Evolutionary conservation across 108 stramenopile species (phyloP).

Genomic region (Nitzschia sp.): DNA sequence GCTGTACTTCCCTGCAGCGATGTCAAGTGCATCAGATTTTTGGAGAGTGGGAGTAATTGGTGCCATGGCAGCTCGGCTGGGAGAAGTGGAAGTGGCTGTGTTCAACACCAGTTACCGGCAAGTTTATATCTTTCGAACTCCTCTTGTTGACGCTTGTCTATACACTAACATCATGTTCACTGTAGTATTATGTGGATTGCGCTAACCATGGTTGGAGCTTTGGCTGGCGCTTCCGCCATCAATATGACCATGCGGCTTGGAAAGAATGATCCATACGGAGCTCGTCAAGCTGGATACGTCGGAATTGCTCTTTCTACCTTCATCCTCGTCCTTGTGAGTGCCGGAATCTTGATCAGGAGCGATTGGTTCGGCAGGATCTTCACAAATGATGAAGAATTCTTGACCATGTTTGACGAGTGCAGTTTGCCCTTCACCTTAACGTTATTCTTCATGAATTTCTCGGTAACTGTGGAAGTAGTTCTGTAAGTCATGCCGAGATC

Average conservation of each 20-base stretch:
- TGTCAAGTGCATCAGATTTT: slow-evolving; percentile 69
- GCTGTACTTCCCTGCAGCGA: slow-evolving; percentile 77
- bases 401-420: slow-evolving; percentile 64
- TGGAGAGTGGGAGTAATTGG: slow-evolving; percentile 82
- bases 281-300: slow-evolving; percentile 57
- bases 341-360: slow-evolving; percentile 45
- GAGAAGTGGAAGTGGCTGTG: slow-evolving; percentile 70
- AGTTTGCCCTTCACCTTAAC: slow-evolving; percentile 57
- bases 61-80: slow-evolving; percentile 61
- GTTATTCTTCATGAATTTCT: slow-evolving; percentile 76
- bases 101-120: slow-evolving; percentile 83
- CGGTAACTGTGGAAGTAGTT: slow-evolving; percentile 74
- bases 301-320: slow-evolving; percentile 47
- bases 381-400: slow-evolving; percentile 63
- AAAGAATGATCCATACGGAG: slow-evolving; percentile 48
- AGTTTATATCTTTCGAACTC: not conserved
- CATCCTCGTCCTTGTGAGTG: slow-evolving; percentile 41
- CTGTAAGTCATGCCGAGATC: slow-evolving; percentile 29
- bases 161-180: not conserved
- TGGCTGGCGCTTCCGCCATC: slow-evolving; percentile 56
- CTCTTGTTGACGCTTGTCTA: not conserved
- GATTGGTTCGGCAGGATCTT: slow-evolving; percentile 67
- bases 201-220: slow-evolving; percentile 60
- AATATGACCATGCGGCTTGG: slow-evolving; percentile 55
- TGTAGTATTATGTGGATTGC: slow-evolving; percentile 79